A percentile compares a stretch with the other conserved stretches of the same genome.
Conservation (phyloP, 768 basidiomycete genomes). For the Amanita muscaria region DNA sequence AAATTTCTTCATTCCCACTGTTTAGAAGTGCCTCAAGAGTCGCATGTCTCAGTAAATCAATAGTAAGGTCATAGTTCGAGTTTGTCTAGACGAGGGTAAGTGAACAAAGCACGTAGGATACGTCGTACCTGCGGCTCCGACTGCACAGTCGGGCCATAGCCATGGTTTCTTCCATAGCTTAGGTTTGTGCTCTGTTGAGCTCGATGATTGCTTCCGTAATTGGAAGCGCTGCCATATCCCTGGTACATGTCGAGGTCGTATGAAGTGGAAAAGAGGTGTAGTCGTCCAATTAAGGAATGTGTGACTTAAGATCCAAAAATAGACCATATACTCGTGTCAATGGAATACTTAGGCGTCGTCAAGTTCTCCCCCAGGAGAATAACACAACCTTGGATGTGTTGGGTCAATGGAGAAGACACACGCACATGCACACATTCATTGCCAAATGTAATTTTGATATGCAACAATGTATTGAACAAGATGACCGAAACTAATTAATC, state of each 20-base stretch:
- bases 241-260: neutral
- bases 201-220: neutral
- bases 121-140: too few species aligned
- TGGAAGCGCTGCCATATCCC: neutral
- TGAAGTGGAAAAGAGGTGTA: neutral
- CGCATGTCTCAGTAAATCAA: too few species aligned
- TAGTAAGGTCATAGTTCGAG: too few species aligned
- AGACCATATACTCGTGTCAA: slow-evolving; percentile 2
- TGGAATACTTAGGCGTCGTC: too few species aligned
- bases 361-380: too few species aligned
- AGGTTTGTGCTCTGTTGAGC: neutral
- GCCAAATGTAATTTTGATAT: neutral
- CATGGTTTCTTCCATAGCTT: neutral
- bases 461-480: neutral
- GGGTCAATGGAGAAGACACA: too few species aligned
- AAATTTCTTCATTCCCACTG: neutral
- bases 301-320: neutral
- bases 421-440: too few species aligned
- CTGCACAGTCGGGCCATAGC: too few species aligned
- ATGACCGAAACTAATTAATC: neutral
- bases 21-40: neutral
- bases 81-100: too few species aligned
- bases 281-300: neutral
- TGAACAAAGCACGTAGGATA: too few species aligned
- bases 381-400: too few species aligned